A percentile compares a stretch with the other conserved stretches of the same genome.
phyloP scores from a whole-genome alignment of 2,329 filamentous ascomycete genomes.

The Pyrenophora tritici-repentis region DNA sequence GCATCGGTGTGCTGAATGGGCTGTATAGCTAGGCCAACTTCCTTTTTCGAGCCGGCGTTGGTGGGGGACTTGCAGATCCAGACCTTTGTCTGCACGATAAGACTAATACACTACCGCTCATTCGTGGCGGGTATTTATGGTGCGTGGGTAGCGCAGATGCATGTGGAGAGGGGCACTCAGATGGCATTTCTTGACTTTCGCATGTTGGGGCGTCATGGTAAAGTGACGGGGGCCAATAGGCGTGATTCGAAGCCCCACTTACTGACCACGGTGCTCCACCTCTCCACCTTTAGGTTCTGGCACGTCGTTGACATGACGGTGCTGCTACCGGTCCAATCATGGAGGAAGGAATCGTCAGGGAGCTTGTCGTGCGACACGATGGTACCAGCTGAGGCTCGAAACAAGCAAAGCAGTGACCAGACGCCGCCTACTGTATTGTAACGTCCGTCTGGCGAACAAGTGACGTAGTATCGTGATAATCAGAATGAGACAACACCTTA shows the following conservation, averaged over 20 bases:
- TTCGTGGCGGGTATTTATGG: not conserved
- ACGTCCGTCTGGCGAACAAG: constrained; percentile 1
- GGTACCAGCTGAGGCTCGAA: not conserved
- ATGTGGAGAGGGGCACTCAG: not conserved
- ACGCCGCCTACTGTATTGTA: not conserved
- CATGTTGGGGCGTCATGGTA: constrained; percentile 12
- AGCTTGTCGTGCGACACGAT: not conserved
- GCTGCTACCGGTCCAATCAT: not conserved
- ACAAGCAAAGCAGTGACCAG: not conserved
- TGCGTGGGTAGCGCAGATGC: not conserved
- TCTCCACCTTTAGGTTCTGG: not conserved
- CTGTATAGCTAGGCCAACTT: not conserved
- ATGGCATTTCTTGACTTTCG: constrained; percentile 4
- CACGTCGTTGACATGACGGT: not conserved
- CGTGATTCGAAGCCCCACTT: too few relatives aligned
- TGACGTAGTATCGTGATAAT: not conserved
- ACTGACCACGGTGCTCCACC: constrained; percentile 2
- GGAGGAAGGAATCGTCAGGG: not conserved
- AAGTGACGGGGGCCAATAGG: constrained; percentile 9
- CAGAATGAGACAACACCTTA: not conserved
- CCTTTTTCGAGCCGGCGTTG: not conserved
- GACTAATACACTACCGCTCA: not conserved
- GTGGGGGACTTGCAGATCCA: not conserved
- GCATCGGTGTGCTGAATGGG: not conserved
- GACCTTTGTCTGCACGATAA: not conserved